Evolutionary conservation across 1,284 basidiomycete genomes (phyloP).

Genomic region (Microbotryomycetes sp.): DNA sequence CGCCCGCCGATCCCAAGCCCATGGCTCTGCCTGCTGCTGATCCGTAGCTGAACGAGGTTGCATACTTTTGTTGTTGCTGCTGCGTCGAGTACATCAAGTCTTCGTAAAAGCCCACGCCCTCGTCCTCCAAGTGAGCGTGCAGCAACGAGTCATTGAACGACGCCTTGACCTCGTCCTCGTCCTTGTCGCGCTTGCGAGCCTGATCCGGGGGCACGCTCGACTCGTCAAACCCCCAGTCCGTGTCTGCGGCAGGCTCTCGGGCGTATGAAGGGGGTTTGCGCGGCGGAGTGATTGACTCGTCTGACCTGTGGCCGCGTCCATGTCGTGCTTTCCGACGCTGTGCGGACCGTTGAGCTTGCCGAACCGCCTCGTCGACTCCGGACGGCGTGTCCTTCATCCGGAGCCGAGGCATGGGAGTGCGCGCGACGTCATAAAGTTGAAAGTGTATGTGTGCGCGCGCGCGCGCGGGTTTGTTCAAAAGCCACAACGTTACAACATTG

Average conservation of each 20-base stretch:
- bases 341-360: conserved; percentile 3
- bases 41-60: conserved; percentile 5
- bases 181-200: conserved; percentile 14
- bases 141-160: conserved; percentile 10
- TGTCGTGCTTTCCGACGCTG: neutral
- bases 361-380: conserved; percentile 17
- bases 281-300: conserved; percentile 25
- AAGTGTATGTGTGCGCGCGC: no score
- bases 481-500: no score
- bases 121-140: conserved; percentile 3
- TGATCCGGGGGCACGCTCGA: conserved; percentile 17
- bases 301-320: neutral
- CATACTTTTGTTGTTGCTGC: conserved; percentile 1
- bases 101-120: conserved; percentile 17
- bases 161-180: conserved; percentile 1
- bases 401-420: conserved; percentile 17
- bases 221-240: conserved; percentile 15
- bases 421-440: no score
- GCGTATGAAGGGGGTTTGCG: neutral
- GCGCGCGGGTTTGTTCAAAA: no score
- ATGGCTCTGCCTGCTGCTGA: conserved; percentile 13
- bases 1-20: neutral
- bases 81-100: conserved; percentile 8
- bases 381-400: conserved; percentile 23
- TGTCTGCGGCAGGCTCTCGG: neutral